Evolutionary conservation across 1,139 yeast genomes (phyloP).

Genomic region (Taiozyma onychis): DNA sequence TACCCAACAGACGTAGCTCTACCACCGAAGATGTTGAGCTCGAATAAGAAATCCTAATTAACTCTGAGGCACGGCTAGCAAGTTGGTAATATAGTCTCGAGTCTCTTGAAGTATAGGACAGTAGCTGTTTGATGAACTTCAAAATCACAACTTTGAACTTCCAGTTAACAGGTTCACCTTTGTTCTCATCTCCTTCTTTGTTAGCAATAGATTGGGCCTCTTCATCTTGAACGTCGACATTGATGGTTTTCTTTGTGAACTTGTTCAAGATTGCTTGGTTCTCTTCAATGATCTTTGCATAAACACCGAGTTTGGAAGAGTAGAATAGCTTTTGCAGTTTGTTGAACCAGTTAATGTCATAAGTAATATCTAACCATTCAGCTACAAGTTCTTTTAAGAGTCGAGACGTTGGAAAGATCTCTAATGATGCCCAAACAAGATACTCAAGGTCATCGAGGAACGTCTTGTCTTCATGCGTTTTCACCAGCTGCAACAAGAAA

Average conservation of each 20-base stretch:
- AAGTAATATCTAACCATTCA: conserved; percentile 31
- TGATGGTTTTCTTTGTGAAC: conserved; percentile 19
- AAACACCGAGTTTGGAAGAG: conserved; percentile 29
- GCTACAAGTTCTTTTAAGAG: conserved; percentile 19
- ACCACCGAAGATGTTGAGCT: conserved; percentile 73
- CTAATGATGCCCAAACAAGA: conserved; percentile 38
- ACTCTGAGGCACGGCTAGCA: conserved; percentile 54
- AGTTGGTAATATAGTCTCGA: conserved; percentile 37
- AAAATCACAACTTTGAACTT: conserved; percentile 36
- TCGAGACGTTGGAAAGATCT: conserved; percentile 29
- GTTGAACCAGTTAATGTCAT: conserved; percentile 31
- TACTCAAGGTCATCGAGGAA: conserved; percentile 30
- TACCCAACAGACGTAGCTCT: conserved; percentile 58
- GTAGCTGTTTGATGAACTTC: conserved; percentile 48
- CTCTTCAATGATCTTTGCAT: conserved; percentile 20
- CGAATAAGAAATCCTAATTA: conserved; percentile 76
- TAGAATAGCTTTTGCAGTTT: conserved; percentile 33
- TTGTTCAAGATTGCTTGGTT: conserved; percentile 15
- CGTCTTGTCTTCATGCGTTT: conserved; percentile 26
- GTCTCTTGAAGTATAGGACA: conserved; percentile 38
- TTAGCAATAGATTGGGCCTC: conserved; percentile 40
- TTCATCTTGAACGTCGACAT: conserved; percentile 33
- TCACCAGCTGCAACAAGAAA: conserved; percentile 34
- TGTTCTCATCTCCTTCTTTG: conserved; percentile 20
- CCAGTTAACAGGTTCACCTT: conserved; percentile 26